phyloP scores from a whole-genome alignment of 495 filamentous ascomycete species.

The Neurospora sp. region DNA sequence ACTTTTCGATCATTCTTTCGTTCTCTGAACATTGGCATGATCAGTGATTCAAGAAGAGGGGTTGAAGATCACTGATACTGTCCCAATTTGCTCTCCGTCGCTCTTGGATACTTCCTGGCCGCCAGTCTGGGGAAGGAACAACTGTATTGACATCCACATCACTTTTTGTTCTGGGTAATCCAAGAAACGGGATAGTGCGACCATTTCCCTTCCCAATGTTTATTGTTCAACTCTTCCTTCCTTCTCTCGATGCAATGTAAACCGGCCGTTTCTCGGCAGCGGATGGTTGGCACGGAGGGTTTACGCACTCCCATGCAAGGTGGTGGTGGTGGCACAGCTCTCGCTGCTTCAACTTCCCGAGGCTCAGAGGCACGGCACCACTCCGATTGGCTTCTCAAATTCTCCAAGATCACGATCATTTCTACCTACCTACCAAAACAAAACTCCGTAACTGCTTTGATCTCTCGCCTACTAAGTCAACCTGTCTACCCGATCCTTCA shows the following conservation, averaged over 20 bases:
- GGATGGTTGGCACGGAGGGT: neutral
- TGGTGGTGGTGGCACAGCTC: neutral
- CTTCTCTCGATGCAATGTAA: neutral
- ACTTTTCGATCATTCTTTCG: no score
- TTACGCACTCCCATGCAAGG: neutral
- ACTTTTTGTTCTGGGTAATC: neutral
- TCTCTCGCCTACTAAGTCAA: neutral
- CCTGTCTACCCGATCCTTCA: neutral
- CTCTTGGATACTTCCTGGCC: neutral
- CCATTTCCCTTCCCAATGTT: neutral
- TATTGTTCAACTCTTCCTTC: neutral
- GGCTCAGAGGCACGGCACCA: neutral
- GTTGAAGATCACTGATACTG: neutral
- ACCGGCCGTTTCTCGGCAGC: neutral
- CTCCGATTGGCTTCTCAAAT: neutral
- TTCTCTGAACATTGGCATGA: no score
- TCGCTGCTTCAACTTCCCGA: no score
- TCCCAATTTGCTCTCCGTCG: neutral
- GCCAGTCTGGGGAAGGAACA: neutral
- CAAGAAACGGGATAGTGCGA: neutral
- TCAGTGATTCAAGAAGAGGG: neutral
- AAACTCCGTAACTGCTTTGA: neutral
- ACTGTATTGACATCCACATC: neutral
- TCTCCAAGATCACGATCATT: neutral
- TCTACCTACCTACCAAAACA: neutral